Percentiles rank a stretch among this genome's conserved stretches.
phyloP scores from a whole-genome alignment of 2,329 filamentous ascomycete genomes.

The Trichoderma sp. region DNA sequence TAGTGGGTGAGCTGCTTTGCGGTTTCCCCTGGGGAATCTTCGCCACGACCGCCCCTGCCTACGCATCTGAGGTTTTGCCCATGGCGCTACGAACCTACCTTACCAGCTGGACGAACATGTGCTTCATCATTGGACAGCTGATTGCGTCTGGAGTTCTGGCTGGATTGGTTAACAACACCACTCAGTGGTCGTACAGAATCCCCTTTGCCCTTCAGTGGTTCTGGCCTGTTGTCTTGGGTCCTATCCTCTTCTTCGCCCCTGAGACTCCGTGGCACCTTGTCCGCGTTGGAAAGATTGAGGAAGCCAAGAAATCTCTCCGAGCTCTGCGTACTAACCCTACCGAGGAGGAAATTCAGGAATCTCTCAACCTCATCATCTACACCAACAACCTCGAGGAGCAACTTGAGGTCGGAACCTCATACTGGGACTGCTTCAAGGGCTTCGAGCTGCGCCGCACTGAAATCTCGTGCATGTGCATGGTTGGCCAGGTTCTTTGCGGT shows the following conservation, averaged over 20 bases:
- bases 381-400: conserved; percentile 42
- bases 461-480: conserved; percentile 38
- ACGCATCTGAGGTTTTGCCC: conserved; percentile 45
- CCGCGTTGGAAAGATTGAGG: conserved; percentile 33
- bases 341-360: conserved; percentile 10
- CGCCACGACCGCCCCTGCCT: conserved; percentile 44
- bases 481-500: conserved; percentile 15
- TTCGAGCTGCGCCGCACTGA: conserved; percentile 50
- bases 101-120: conserved; percentile 48
- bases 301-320: conserved; percentile 35
- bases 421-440: conserved; percentile 46
- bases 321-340: conserved; percentile 28
- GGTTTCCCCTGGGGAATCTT: conserved; percentile 48
- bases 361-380: conserved; percentile 41
- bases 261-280: conserved; percentile 47
- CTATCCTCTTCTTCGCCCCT: conserved; percentile 42
- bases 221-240: conserved; percentile 44
- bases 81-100: conserved; percentile 43
- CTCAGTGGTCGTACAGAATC: conserved; percentile 46
- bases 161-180: conserved; percentile 29
- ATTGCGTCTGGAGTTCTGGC: conserved; percentile 37
- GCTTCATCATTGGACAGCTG: conserved; percentile 47
- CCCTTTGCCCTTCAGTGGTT: conserved; percentile 51
- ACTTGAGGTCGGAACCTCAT: conserved; percentile 38
- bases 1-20: conserved; percentile 45